Base-by-base conservation (phyloP, 306 rosid species). In the Hippophae gyantsensis region DNA sequence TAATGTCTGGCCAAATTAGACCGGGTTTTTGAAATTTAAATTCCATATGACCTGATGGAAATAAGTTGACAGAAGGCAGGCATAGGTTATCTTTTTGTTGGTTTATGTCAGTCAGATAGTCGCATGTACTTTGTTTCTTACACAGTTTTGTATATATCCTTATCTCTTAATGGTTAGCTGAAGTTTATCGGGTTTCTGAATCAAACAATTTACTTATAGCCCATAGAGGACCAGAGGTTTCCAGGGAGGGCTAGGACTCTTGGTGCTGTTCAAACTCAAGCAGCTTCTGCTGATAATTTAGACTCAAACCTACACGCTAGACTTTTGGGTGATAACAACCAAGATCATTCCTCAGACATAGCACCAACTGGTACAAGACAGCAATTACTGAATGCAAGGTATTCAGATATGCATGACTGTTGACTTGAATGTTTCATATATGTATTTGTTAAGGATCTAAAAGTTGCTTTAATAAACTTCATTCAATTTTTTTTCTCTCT, bases 181-280 rank as follows among this genome's bases (percentile, higher is more conserved):
- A 43, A 61, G 10, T 58, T 13, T 27, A 42, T 13, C 23, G 13
- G 62, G 41, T 14, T 42, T 13, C 7, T 42, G 52, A 60, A 61
- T 44, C 18, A 54, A 9, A 7, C 13, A 55, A 41, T 50, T 40
- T n/a, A 51, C 38, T 43, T 73, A 77, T 84, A 84, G 85, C 56
- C 85, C 68, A 71, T 57, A 38, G 72, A 70, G 59, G 89, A 87
- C 63, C 50, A 65, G 65, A 81, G 87, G 71, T 92, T 92, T 82
- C 96, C 95, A 38, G 99, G 99, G 66, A 69, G 56, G 63, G 96
- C 81, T 76, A 92, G 96, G 81, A 57, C 90, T n/a, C 93, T 88
- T 42, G 74, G 84, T 64, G 49, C 83, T 60, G 63, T 13, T 71
- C 87, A 63, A 68, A 80, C 71, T 74, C 95, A 79, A 70, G 68